Percentiles rank a stretch among this genome's conserved stretches.
These are phyloP conservation scores for Colletotrichum nymphaeae DNA, from an alignment of 2,329 filamentous ascomycete genomes.

Conservation along the genomic window DNA sequence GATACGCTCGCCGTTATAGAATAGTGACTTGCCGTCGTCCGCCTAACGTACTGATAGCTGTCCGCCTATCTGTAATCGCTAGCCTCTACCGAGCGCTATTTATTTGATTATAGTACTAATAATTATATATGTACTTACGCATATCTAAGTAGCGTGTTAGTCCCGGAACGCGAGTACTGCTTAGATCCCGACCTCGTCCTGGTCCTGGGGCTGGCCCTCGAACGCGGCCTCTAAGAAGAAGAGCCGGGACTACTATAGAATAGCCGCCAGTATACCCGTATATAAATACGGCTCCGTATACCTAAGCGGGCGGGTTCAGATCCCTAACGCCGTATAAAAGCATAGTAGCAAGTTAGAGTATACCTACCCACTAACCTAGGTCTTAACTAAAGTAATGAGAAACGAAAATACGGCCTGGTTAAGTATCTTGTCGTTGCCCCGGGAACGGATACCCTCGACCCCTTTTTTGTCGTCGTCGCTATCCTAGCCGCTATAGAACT, in stretches of 20 bases:
- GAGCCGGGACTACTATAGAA: not conserved
- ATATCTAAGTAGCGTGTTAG: not conserved
- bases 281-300: not conserved
- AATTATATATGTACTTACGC: not conserved
- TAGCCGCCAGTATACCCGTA: not conserved
- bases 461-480: not conserved
- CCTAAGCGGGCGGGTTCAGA: not conserved
- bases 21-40: too few species aligned
- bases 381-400: not conserved
- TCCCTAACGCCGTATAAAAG: not conserved
- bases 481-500: not conserved
- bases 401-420: not conserved
- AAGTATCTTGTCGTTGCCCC: not conserved
- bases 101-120: not conserved
- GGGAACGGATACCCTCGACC: not conserved
- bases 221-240: not conserved
- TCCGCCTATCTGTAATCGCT: not conserved
- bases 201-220: not conserved
- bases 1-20: too few species aligned
- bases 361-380: not conserved
- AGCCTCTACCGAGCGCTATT: too few species aligned
- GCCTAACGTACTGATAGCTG: too few species aligned
- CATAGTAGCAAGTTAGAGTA: not conserved
- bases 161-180: not conserved
- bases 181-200: not conserved